Conservation (phyloP, 2,329 filamentous ascomycete species). For the Penicillium hesseltinei region DNA sequence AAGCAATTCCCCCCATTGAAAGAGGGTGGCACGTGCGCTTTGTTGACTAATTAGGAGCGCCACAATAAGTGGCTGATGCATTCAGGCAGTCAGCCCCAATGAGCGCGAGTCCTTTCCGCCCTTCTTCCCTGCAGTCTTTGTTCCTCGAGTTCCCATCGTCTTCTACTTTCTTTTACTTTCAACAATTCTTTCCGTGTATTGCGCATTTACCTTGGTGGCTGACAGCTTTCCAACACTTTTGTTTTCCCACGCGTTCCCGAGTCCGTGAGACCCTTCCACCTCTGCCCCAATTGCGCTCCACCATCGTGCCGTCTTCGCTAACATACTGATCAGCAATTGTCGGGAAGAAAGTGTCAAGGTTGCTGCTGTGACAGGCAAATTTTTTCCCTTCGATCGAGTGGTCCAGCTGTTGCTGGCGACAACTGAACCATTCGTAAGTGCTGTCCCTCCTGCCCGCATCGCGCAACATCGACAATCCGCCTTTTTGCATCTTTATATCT, state of each 20-base stretch:
- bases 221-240: background rate
- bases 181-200: background rate
- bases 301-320: constrained; percentile 15
- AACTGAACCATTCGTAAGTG: constrained; percentile 10
- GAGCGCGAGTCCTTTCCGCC: constrained; percentile 27
- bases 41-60: constrained; percentile 16
- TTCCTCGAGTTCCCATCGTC: constrained; percentile 6
- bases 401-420: constrained; percentile 12
- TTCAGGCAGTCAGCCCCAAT: constrained; percentile 11
- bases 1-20: constrained; percentile 12
- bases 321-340: constrained; percentile 22
- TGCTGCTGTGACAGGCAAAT: background rate
- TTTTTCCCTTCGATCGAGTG: background rate
- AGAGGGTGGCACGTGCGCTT: constrained; percentile 20
- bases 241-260: constrained; percentile 21
- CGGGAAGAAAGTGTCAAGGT: background rate
- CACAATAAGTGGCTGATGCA: constrained; percentile 21
- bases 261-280: constrained; percentile 19
- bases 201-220: background rate
- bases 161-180: constrained; percentile 2
- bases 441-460: constrained; percentile 6
- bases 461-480: background rate
- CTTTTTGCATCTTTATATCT: background rate
- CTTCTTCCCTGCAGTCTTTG: constrained; percentile 18
- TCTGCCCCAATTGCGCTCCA: constrained; percentile 21